A percentile compares a stretch with the other conserved stretches of the same genome.
These are phyloP conservation scores for Byssochlamys sp. DNA, from an alignment of 2,329 filamentous ascomycete genomes.

Conservation along the genomic window DNA sequence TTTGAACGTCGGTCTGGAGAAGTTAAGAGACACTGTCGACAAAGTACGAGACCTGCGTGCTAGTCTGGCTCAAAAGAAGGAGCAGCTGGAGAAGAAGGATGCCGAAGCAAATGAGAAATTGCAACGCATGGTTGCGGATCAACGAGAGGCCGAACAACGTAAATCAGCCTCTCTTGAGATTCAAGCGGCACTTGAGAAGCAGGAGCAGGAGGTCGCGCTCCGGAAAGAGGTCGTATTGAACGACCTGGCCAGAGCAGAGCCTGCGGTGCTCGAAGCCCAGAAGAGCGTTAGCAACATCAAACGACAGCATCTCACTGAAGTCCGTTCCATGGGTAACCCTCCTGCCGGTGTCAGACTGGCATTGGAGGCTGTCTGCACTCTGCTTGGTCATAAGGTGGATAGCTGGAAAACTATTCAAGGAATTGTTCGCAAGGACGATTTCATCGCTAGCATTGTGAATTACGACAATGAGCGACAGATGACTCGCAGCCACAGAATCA, in stretches of 20 bases:
- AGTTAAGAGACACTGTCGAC: slow-evolving; percentile 89
- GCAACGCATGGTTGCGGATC: slow-evolving; percentile 92
- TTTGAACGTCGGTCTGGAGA: slow-evolving; percentile 95
- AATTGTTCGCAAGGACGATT: slow-evolving; percentile 84
- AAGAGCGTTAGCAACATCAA: slow-evolving; percentile 98
- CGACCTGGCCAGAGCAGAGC: slow-evolving; percentile 83
- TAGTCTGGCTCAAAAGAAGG: slow-evolving; percentile 89
- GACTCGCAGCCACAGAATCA: slow-evolving; percentile 69
- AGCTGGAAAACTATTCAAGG: slow-evolving; percentile 87
- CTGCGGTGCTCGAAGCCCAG: slow-evolving; percentile 83
- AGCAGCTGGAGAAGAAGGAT: slow-evolving; percentile 84
- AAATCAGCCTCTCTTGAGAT: slow-evolving; percentile 83
- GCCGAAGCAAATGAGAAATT: slow-evolving; percentile 94
- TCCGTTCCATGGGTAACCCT: slow-evolving; percentile 90
- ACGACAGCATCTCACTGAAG: slow-evolving; percentile 90
- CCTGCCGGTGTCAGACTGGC: slow-evolving; percentile 83
- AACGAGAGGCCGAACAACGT: slow-evolving; percentile 84
- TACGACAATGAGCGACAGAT: slow-evolving; percentile 94
- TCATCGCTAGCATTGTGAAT: slow-evolving; percentile 93
- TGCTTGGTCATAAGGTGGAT: slow-evolving; percentile 79
- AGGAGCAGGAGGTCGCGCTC: slow-evolving; percentile 76
- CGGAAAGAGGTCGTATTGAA: slow-evolving; percentile 74
- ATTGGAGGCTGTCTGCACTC: slow-evolving; percentile 88
- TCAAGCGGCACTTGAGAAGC: slow-evolving; percentile 73
- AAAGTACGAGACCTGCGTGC: slow-evolving; percentile 87